Evolutionary conservation across 345 rosid genomes (phyloP), one percentile per base, ranked within the genome.

Genomic region (Euphorbia tirucalli): DNA sequence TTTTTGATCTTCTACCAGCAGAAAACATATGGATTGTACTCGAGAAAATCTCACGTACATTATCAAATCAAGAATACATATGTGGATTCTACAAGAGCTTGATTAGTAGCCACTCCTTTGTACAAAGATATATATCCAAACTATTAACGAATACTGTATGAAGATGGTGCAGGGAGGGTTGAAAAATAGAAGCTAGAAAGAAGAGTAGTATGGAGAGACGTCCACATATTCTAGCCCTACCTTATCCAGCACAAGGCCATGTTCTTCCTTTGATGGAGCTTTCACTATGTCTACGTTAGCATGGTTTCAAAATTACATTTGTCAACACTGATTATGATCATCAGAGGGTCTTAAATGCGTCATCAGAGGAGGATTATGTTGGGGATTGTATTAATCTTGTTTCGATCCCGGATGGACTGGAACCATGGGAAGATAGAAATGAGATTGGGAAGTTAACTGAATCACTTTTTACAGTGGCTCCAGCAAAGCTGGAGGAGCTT

Each of bases 231-330:
- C 4, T 87, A 27, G 87, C 77, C 0, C 58, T 85, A 37, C 83
- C 87, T 19, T 83, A 58, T 75, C 88, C 90, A 37, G 77, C 85
- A 35, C 90, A 86, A 80, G 87, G 90, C 9, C 92, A 86, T 74
- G 82, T 86, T 7, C 64, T 79, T 71, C 82, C 87, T 59, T 24
- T 83, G 18, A 80, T 83, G 85, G 70, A 75, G 19, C 49, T 84
- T 0, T 75, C 85, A n/a, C 78, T 61, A 30, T 30, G 19, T 32
- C 21, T 72, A 28, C 68, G 59, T 27, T 48, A 77, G 61, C 70
- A 72, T 25, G 85, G 85, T 16, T 52, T 79, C 78, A 79, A 19
- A 71, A 39, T 81, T 60, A 77, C 74, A 13, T 75, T 83, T 61
- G 71, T 83, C 11, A 78, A 83, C 80, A 76, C 87, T 4, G 80